Evolutionary conservation across 495 filamentous ascomycete species (phyloP), one percentile per base, ranked within the genome.

Genomic region (Neurospora cerealis): DNA sequence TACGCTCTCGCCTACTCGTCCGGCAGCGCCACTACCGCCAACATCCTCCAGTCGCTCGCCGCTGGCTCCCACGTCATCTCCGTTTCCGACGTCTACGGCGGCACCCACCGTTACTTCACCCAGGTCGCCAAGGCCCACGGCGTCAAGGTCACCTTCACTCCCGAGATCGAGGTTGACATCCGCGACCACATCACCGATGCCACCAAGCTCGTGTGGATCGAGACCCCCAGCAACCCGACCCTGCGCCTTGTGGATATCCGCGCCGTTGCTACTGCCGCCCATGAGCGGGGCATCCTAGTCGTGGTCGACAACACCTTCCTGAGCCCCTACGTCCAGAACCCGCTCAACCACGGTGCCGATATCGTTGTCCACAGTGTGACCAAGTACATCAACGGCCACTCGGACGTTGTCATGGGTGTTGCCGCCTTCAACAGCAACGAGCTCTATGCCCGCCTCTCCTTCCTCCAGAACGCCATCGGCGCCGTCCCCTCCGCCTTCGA

Each of bases 231-330:
- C 74, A 99, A 99, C 83, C 96, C 96, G 5, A 99, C 96, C 0
- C 86, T 99, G 42, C 87, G 91, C 6, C 86, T 99, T 44, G 95
- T 98, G 48, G 95, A 98, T 82, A 98, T 99, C 77, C 86, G 91
- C 71, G 89, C 91, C 38, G 93, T 98, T 3, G 91, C 92, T 19
- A 88, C 88, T 17, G 86, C 91, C 40, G 96, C 96, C 4, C 96
- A 98, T 80, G 84, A 92, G 74, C 92, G 93, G 80, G 94, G 94
- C 69, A 93, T 99, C 74, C 84, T 93, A 76, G 96, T 99, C 11
- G 96, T 99, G 6, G 96, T 99, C 3, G 96, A 99, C 83, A 99
- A 99, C 86, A 99, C 96, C 3, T 99, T 99, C 86, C 84, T 99
- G 78, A 93, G 90, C 74, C 96, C 96, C 36, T 99, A 98, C 80